Evolutionary conservation across 140 eudicot genomes (phyloP), one percentile per base, ranked within the genome.

Genomic region (Oenanthe javanica): DNA sequence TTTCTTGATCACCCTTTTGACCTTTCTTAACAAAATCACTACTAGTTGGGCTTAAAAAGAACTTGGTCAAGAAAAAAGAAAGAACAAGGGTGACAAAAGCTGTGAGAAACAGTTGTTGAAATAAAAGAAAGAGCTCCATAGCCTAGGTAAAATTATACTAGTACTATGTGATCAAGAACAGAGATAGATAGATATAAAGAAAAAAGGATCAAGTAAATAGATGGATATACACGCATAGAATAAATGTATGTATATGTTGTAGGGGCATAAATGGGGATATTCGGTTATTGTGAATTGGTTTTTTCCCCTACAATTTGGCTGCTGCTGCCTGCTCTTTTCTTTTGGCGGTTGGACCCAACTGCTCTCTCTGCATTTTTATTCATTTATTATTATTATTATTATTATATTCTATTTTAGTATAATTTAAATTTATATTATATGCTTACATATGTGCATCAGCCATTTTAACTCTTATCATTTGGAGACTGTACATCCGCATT

Each of bases 51-150:
- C 81, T 45, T n/a, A 85, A 79, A 82, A 84, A 85, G 54, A 88
- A 36, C 82, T 79, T 87, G 1, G 89, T 85, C n/a, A 91, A 69
- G 2, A 93, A 55, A 54, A 86, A 66, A 45, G 86, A 72, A 79
- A 87, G 46, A 16, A 82, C 55, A 40, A 91, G 72, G 57, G 86
- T 81, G 43, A 84, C 67, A 50, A 87, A 77, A 47, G 87, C 87
- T n/a, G 91, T 84, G 67, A 90, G 45, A 82, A 88, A 80, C 16
- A 82, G 78, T 55, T 83, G 84, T 4, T 82, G 86, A 15, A 86
- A 78, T 64, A 84, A 78, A 76, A 84, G 75, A 70, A 86, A 88
- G 89, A 86, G 46, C 73, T 67, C 90, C 43, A 7, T 66, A 79
- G 85, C 81, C 78, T 73, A 18, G 25, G 38, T 18, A 74, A 74